Conservation (phyloP, 2,329 filamentous ascomycete species). For the Arthrinium phaeospermum region DNA sequence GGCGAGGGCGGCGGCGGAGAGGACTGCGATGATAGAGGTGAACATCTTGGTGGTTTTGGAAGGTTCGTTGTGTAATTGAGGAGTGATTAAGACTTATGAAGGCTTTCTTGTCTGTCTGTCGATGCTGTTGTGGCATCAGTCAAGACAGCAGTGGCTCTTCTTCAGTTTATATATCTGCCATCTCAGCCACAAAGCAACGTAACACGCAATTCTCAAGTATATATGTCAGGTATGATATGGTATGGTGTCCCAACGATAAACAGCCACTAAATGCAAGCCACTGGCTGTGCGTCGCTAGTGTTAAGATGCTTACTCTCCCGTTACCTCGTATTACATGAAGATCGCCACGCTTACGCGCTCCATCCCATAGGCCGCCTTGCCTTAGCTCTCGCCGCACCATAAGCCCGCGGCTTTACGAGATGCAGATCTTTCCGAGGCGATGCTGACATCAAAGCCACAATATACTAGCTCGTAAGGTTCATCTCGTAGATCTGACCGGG, state of each 20-base stretch:
- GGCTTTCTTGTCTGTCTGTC: not conserved
- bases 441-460: not conserved
- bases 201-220: not conserved
- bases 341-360: not conserved
- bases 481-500: not conserved
- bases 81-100: not conserved
- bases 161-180: no score
- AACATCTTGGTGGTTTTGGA: not conserved
- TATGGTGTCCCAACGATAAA: not conserved
- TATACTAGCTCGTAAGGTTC: not conserved
- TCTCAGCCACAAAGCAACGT: not conserved
- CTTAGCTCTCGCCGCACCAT: not conserved
- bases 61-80: not conserved
- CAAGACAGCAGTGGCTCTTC: not conserved
- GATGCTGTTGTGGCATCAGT: not conserved
- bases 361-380: not conserved
- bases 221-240: not conserved
- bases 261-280: not conserved
- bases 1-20: not conserved
- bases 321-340: not conserved
- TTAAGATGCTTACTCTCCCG: not conserved
- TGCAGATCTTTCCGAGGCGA: not conserved
- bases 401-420: not conserved
- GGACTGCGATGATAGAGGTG: not conserved
- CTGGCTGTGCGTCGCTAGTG: not conserved